Evolutionary conservation across 352 stramenopile genomes (phyloP), one percentile per base, ranked within the genome.

Genomic region (Globisporangium cystogenes): DNA sequence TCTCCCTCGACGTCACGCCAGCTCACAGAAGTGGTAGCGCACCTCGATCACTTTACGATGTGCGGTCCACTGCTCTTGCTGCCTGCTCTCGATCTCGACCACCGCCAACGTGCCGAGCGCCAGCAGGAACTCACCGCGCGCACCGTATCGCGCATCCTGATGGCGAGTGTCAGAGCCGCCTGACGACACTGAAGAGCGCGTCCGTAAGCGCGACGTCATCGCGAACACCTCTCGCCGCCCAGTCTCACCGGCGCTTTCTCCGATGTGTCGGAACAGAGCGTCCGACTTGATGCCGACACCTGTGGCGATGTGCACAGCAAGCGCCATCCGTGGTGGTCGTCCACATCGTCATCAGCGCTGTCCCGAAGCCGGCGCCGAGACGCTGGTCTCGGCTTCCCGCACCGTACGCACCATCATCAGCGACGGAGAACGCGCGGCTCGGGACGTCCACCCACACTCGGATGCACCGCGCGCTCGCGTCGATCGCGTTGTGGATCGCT

Each of bases 401-500:
- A 5, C 2, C 20, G 2, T n/a, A n/a, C 41, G 27, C 56, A 95
- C 84, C 84, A 49, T 95, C 74, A n/a, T 95, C 84, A 11, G 65
- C 56, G 3, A 74, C 71, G 2, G 60, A 71, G 41, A 95, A 92
- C 7, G 78, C 85, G 18, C 67, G 65, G 4, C 65, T 60, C 10
- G 43, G n/a, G 15, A 73, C 39, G 47, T 87, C 67, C 4, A 92
- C 48, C 14, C 54, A 60, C 23, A 90, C 21, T 10, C 57, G 63
- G 35, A 95, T 74, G 23, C 33, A 59, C 21, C 60, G 70, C 18
- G 84, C 77, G 23, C 69, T 31, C 39, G 80, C 80, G 35, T 95
- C 82, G 16, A 93, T 62, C 27, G 74, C 62, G 40, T 95, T 95
- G 65, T 87, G 85, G 27, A 90, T 65, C 24, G 72, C 84, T 95